A percentile compares a stretch with the other conserved stretches of the same genome.
phyloP scores from a whole-genome alignment of 2,329 filamentous ascomycete species.

The Cladorrhinum sp. region DNA sequence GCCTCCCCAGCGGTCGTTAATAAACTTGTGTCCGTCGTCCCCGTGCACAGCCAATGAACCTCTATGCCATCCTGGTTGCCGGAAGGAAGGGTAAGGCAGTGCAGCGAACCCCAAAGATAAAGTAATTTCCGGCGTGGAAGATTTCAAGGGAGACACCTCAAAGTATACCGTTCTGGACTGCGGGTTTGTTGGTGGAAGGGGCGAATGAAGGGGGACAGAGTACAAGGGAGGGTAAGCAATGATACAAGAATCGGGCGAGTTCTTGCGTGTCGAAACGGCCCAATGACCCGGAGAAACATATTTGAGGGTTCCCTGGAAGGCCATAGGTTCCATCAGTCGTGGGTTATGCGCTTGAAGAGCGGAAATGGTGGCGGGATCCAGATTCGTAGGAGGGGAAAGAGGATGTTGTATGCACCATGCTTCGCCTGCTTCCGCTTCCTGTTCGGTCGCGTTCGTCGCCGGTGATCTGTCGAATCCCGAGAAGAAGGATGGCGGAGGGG shows the following conservation, averaged over 20 bases:
- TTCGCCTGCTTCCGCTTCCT: slow-evolving; percentile 62
- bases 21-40: slow-evolving; percentile 73
- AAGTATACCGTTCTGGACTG: slow-evolving; percentile 62
- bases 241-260: slow-evolving; percentile 52
- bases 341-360: slow-evolving; percentile 53
- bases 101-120: slow-evolving; percentile 69
- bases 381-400: slow-evolving; percentile 52
- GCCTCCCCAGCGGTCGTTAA: slow-evolving; percentile 73
- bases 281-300: slow-evolving; percentile 51
- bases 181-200: slow-evolving; percentile 41
- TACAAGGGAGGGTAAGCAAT: slow-evolving; percentile 69
- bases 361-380: slow-evolving; percentile 44
- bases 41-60: slow-evolving; percentile 73
- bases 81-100: slow-evolving; percentile 72
- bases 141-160: slow-evolving; percentile 57
- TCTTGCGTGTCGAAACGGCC: slow-evolving; percentile 40
- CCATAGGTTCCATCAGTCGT: slow-evolving; percentile 49
- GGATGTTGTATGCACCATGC: slow-evolving; percentile 63
- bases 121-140: slow-evolving; percentile 44
- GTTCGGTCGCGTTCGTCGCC: slow-evolving; percentile 65
- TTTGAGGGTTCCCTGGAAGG: slow-evolving; percentile 46
- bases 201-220: slow-evolving; percentile 56
- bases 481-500: slow-evolving; percentile 68
- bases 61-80: slow-evolving; percentile 78
- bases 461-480: slow-evolving; percentile 61